Conservation (phyloP, 2,329 filamentous ascomycete genomes). For the Cadophora gregata region DNA sequence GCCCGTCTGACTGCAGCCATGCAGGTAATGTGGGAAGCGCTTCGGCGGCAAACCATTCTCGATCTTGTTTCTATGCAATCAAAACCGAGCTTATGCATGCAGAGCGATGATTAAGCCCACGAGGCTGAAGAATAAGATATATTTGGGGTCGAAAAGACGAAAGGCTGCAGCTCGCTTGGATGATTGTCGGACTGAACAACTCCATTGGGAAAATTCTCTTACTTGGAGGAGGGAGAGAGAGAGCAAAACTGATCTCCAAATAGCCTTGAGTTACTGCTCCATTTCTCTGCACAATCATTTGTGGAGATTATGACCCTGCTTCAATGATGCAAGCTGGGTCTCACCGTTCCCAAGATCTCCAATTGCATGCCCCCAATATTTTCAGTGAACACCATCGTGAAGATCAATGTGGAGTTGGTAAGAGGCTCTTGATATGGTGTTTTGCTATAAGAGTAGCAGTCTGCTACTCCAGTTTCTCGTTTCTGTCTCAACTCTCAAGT, state of each 20-base stretch:
- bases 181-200: not conserved
- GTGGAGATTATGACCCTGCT: not conserved
- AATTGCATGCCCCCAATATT: not conserved
- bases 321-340: not conserved
- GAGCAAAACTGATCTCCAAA: not conserved
- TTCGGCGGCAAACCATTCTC: not conserved
- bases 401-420: not conserved
- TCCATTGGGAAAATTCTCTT: not conserved
- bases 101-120: slow-evolving; percentile 3
- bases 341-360: not conserved
- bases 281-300: not conserved
- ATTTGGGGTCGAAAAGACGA: not conserved
- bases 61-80: not conserved
- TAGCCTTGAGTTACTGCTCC: not conserved
- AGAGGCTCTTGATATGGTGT: not conserved
- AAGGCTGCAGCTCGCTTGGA: not conserved
- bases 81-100: not conserved
- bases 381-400: not conserved
- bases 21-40: slow-evolving; percentile 5
- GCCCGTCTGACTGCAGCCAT: slow-evolving; percentile 4
- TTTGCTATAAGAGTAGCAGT: not conserved
- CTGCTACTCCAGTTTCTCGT: not conserved
- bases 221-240: not conserved
- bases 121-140: not conserved
- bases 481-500: not conserved